Conservation (phyloP, 805 yeast species). For the Candida ovalis region DNA sequence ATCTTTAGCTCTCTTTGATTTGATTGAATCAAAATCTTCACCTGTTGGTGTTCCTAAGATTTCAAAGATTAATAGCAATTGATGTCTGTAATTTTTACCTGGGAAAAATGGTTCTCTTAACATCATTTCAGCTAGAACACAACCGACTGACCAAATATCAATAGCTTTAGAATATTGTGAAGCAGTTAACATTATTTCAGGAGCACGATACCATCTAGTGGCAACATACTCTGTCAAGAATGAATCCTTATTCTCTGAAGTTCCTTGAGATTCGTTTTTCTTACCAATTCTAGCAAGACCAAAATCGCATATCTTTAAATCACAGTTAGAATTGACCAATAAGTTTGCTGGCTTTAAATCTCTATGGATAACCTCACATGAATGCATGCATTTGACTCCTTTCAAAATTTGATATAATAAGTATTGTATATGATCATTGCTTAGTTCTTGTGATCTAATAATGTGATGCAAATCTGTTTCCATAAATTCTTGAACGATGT, state of each 20-base stretch:
- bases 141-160: slow-evolving; percentile 80
- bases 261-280: slow-evolving; percentile 38
- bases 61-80: slow-evolving; percentile 60
- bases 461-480: slow-evolving; percentile 68
- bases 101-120: slow-evolving; percentile 64
- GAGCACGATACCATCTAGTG: slow-evolving; percentile 82
- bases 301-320: slow-evolving; percentile 74
- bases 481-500: slow-evolving; percentile 74
- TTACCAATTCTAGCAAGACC: slow-evolving; percentile 62
- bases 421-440: slow-evolving; percentile 67
- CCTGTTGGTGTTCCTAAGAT: slow-evolving; percentile 69
- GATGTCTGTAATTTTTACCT: slow-evolving; percentile 71
- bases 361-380: slow-evolving; percentile 70
- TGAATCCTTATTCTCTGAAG: slow-evolving; percentile 22
- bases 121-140: slow-evolving; percentile 69
- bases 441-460: slow-evolving; percentile 51
- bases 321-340: slow-evolving; percentile 65
- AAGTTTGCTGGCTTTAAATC: slow-evolving; percentile 76
- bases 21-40: slow-evolving; percentile 71
- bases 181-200: slow-evolving; percentile 73
- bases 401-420: slow-evolving; percentile 67
- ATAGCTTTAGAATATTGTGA: slow-evolving; percentile 73
- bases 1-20: slow-evolving; percentile 71
- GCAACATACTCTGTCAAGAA: slow-evolving; percentile 79
- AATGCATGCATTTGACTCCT: slow-evolving; percentile 67